phyloP scores from a whole-genome alignment of 768 basidiomycete genomes.

The Mycena sanguinolenta region DNA sequence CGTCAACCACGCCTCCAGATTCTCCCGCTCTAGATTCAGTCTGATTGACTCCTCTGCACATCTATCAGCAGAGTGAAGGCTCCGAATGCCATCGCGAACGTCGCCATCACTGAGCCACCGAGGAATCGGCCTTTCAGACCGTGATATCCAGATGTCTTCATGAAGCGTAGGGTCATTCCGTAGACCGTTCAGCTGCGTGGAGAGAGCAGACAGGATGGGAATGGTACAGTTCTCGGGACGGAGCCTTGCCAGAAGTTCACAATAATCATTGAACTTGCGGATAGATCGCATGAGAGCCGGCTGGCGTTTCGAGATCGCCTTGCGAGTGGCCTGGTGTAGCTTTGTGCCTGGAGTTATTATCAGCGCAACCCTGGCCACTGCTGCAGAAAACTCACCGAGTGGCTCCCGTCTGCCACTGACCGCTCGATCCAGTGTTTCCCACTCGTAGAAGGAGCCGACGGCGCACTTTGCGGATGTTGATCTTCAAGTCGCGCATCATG shows the following conservation, averaged over 20 bases:
- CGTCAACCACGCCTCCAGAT: not conserved
- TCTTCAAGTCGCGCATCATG: conserved; percentile 54
- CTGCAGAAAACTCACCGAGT: conserved; percentile 47
- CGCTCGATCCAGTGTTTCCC: conserved; percentile 52
- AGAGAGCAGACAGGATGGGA: not conserved
- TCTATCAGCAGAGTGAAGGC: not conserved
- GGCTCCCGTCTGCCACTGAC: conserved; percentile 46
- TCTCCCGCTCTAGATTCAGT: not conserved
- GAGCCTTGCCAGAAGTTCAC: conserved; percentile 3
- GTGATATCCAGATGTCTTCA: not conserved
- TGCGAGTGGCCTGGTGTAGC: conserved; percentile 48
- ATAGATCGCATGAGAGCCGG: conserved; percentile 48
- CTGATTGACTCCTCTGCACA: not conserved
- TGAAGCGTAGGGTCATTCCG: not conserved
- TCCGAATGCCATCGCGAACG: not conserved
- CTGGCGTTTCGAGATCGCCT: conserved; percentile 46
- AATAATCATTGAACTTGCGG: conserved; percentile 45
- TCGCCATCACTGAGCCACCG: not conserved
- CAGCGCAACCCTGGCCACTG: too few relatives aligned
- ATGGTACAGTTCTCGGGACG: not conserved
- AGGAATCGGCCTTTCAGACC: not conserved
- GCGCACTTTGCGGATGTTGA: conserved; percentile 51
- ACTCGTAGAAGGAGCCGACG: conserved; percentile 52
- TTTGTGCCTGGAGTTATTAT: conserved; percentile 44
- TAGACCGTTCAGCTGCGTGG: not conserved